These are phyloP conservation scores for Pseudopithomyces chartarum DNA, from an alignment of 2,329 filamentous ascomycete species.

Conservation along the genomic window DNA sequence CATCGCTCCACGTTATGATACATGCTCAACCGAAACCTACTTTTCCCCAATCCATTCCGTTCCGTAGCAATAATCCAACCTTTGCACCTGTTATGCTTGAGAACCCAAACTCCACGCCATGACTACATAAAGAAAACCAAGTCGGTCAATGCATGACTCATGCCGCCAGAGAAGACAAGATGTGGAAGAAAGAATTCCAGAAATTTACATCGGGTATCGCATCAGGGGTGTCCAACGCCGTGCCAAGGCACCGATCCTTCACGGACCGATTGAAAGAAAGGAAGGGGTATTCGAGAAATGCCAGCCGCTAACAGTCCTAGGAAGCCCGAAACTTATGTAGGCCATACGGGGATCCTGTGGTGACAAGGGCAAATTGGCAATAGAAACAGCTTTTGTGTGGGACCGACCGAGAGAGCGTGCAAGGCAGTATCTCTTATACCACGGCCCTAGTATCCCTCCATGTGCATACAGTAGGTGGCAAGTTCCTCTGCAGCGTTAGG, in stretches of 20 bases:
- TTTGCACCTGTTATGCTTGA: constrained; percentile 14
- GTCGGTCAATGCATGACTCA: not conserved
- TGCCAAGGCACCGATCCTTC: constrained; percentile 9
- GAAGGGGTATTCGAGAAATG: constrained; percentile 22
- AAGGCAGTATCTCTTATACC: not conserved
- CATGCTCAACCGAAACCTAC: not conserved
- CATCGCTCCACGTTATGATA: constrained; percentile 14
- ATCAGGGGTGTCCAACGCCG: constrained; percentile 19
- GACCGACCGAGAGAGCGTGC: not conserved
- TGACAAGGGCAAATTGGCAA: no score
- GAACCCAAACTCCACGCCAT: constrained; percentile 18
- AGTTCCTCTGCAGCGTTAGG: not conserved
- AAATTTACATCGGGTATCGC: constrained; percentile 21
- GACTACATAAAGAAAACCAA: constrained; percentile 2
- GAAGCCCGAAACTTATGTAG: no score
- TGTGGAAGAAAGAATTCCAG: constrained; percentile 4
- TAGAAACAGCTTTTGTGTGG: constrained; percentile 2
- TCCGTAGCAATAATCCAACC: not conserved
- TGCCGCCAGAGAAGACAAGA: not conserved
- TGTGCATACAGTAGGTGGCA: not conserved
- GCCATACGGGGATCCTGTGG: no score
- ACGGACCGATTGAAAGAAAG: constrained; percentile 10
- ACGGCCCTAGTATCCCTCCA: not conserved
- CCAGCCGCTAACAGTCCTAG: constrained; percentile 1
- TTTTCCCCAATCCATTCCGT: constrained; percentile 1